Evolutionary conservation across 2,329 filamentous ascomycete species (phyloP).

Genomic region (Alternaria consortialis): DNA sequence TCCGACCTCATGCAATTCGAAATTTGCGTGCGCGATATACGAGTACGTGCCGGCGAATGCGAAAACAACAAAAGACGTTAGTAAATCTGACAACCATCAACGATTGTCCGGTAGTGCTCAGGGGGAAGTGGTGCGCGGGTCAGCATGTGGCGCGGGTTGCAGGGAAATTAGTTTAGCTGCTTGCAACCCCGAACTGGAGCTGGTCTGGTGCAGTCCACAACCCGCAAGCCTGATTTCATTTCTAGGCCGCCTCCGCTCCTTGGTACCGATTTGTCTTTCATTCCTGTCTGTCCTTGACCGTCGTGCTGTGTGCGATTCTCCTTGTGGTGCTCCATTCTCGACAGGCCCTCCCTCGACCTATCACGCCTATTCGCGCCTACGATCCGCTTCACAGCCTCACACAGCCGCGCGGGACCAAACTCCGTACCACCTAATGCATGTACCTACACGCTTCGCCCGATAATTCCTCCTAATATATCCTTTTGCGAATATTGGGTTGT

Average conservation of each 20-base stretch:
- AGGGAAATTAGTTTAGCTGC: conserved; percentile 14
- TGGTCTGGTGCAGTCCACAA: conserved; percentile 9
- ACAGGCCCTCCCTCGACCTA: neutral
- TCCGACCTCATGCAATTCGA: neutral
- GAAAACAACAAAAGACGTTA: conserved; percentile 4
- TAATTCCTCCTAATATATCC: conserved; percentile 5
- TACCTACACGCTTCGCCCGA: conserved; percentile 5
- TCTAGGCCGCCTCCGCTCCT: conserved; percentile 19
- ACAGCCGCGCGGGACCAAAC: conserved; percentile 1
- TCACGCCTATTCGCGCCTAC: conserved; percentile 2
- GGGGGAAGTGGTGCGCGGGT: conserved; percentile 16
- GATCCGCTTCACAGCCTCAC: conserved; percentile 5
- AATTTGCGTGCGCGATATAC: conserved; percentile 2
- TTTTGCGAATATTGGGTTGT: conserved; percentile 2
- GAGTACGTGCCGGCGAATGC: neutral
- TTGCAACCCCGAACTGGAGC: conserved; percentile 13
- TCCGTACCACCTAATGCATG: neutral
- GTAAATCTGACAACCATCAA: neutral
- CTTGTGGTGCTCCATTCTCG: neutral
- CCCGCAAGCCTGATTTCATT: conserved; percentile 16
- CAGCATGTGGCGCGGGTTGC: conserved; percentile 14
- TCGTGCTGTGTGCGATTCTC: conserved; percentile 2
- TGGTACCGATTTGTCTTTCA: conserved; percentile 12
- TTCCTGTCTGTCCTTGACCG: conserved; percentile 22
- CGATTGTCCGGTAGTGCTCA: conserved; percentile 11